Conservation (phyloP, 805 yeast species). For the Spathaspora gorwiae region DNA sequence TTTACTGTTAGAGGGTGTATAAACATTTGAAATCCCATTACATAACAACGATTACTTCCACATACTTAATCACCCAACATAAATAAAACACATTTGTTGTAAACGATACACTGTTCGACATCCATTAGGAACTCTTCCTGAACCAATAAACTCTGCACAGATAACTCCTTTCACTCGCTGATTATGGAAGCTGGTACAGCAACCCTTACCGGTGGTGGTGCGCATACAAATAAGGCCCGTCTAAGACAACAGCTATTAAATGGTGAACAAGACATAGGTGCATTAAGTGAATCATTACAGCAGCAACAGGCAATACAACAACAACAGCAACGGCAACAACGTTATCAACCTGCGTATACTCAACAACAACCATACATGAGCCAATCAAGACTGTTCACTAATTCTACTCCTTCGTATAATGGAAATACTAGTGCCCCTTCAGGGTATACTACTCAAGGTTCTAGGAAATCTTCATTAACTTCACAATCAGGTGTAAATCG, state of each 20-base stretch:
- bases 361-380: background rate
- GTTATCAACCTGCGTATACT: conserved; percentile 4
- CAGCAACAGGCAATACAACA: conserved; percentile 6
- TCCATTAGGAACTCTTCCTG: too few relatives aligned
- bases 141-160: too few relatives aligned
- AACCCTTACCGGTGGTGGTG: conserved; percentile 6
- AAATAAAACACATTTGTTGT: too few relatives aligned
- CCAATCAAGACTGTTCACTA: conserved; percentile 1
- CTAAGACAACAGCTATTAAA: conserved; percentile 31
- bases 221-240: conserved; percentile 13
- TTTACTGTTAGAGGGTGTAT: too few relatives aligned
- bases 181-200: conserved; percentile 22
- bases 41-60: too few relatives aligned
- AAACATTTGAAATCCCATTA: too few relatives aligned
- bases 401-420: conserved; percentile 3
- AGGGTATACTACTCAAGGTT: conserved; percentile 3
- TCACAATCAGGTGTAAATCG: conserved; percentile 37
- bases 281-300: conserved; percentile 14
- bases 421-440: conserved; percentile 7
- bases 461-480: conserved; percentile 36
- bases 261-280: conserved; percentile 24
- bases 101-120: too few relatives aligned
- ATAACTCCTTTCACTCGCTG: background rate
- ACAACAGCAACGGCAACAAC: conserved; percentile 8
- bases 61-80: too few relatives aligned